Evolutionary conservation across 2,329 filamentous ascomycete species (phyloP), one percentile per base, ranked within the genome.

Genomic region (Aaosphaeria pasadenensis): DNA sequence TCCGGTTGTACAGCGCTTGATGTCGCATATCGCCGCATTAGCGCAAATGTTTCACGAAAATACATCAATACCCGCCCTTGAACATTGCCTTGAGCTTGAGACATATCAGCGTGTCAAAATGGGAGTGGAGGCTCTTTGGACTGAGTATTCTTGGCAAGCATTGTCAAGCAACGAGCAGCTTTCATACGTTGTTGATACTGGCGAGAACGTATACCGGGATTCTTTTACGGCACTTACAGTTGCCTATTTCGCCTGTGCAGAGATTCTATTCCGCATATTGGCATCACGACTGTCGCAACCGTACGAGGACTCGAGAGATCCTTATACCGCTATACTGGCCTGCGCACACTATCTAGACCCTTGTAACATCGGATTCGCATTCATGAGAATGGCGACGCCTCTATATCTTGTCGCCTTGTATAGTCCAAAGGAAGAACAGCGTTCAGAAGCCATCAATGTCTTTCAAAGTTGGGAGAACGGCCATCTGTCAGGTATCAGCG

Each of bases 381-480:
- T 61, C 33, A 67, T 65, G 58, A 58, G 65, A 7, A 64, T 67
- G 56, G 58, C 60, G 5, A 56, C 57, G 6, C 62, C 64, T 13
- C 43, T 67, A 2, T 58, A 63, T 30, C 47, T 65, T 3, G 63
- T 69, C 11, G 58, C 60, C 3, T 42, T 66, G 30, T 55, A 66
- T 53, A 53, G 54, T 17, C 54, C 49, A 6, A 30, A 30, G 30
- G 11, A 17, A 9, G 48, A 39, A 43, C 62, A 65, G 35, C 48
- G 53, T 6, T 42, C 42, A 5, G 31, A 45, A 11, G 59, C 61
- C 11, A 48, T 56, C 3, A 24, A 11, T 0, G 51, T 49, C 7
- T 69, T 66, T 44, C 42, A 59, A 39, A 17, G 43, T 4, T 64
- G 64, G 64, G 54, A 40, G 39, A 48, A 39, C 11, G 47, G 50